Percentiles rank a stretch among this genome's conserved stretches.
These are phyloP conservation scores for Pholiota molesta DNA, from an alignment of 768 basidiomycete genomes.

Conservation along the genomic window DNA sequence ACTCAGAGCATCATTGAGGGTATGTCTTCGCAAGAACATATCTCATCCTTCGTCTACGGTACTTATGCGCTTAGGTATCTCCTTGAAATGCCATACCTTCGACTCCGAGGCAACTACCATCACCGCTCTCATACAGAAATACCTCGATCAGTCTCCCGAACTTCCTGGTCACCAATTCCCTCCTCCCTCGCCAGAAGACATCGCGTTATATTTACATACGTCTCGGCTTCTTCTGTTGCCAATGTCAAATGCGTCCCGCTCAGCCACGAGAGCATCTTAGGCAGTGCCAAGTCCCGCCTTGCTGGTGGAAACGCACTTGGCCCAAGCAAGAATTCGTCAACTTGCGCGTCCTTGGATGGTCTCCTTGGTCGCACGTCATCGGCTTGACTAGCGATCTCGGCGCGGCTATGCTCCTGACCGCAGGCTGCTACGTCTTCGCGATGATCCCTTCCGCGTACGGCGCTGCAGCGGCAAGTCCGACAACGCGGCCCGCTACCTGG, in stretches of 20 bases:
- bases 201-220: slow-evolving; percentile 34
- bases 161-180: slow-evolving; percentile 24
- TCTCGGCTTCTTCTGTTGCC: slow-evolving; percentile 34
- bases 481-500: slow-evolving; percentile 22
- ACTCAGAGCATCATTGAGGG: slow-evolving; percentile 28
- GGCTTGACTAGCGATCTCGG: slow-evolving; percentile 31
- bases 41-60: neutral
- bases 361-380: slow-evolving; percentile 36
- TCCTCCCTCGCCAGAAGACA: slow-evolving; percentile 22
- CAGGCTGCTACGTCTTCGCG: slow-evolving; percentile 35
- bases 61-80: slow-evolving; percentile 15
- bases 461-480: slow-evolving; percentile 2
- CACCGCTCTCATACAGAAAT: slow-evolving; percentile 30
- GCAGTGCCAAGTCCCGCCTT: slow-evolving; percentile 27
- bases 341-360: slow-evolving; percentile 35
- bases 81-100: slow-evolving; percentile 23
- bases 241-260: slow-evolving; percentile 40
- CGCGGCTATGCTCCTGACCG: slow-evolving; percentile 29
- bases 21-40: slow-evolving; percentile 11
- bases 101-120: slow-evolving; percentile 29
- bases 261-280: slow-evolving; percentile 29
- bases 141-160: slow-evolving; percentile 26
- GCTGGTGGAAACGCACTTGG: slow-evolving; percentile 32
- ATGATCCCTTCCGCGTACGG: slow-evolving; percentile 32
- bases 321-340: slow-evolving; percentile 27